Conservation (phyloP, 2,329 filamentous ascomycete species). For the Epichloe glyceriae region DNA sequence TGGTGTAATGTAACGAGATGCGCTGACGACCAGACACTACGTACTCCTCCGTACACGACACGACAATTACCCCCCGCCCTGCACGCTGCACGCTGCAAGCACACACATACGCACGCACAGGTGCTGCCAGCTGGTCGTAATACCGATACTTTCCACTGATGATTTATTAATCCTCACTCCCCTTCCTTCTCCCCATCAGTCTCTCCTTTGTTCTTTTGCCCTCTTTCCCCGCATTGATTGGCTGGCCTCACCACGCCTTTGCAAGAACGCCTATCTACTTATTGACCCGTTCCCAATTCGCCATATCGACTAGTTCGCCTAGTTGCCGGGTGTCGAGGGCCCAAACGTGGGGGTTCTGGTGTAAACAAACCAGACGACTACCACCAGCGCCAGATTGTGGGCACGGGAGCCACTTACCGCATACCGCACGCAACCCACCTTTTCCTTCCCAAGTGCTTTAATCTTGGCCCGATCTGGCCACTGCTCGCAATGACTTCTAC, state of each 20-base stretch:
- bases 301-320: not conserved
- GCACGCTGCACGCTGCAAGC: too few species aligned
- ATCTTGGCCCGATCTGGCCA: slow-evolving; percentile 4
- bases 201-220: not conserved
- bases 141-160: not conserved
- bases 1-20: not conserved
- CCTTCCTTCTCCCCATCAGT: not conserved
- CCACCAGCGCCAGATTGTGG: not conserved
- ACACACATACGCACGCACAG: not conserved
- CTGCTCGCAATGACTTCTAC: slow-evolving; percentile 11
- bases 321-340: not conserved
- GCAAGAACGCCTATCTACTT: not conserved
- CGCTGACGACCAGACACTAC: too few species aligned
- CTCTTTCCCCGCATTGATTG: not conserved
- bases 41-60: too few species aligned
- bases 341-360: not conserved
- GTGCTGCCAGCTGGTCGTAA: not conserved
- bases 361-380: not conserved
- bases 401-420: slow-evolving; percentile 1
- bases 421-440: not conserved
- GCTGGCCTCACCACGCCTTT: not conserved
- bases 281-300: not conserved
- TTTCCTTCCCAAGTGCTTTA: not conserved
- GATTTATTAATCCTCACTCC: not conserved
- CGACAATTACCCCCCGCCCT: too few species aligned